These are phyloP conservation scores for Jackrogersella multiformis DNA, from an alignment of 495 filamentous ascomycete genomes.

Conservation along the genomic window DNA sequence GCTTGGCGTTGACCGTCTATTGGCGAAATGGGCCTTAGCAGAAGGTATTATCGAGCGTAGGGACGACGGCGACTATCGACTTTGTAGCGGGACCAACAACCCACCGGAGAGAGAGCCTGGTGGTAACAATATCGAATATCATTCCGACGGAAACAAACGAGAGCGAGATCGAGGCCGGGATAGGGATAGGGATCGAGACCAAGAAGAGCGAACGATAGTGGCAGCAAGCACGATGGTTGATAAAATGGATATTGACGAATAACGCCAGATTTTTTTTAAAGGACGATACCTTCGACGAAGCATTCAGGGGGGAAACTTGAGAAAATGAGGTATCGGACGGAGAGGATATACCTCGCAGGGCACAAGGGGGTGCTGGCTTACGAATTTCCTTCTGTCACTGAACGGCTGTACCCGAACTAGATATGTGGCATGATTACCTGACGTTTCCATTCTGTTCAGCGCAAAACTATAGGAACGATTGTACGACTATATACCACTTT, in stretches of 20 bases:
- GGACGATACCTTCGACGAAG: constrained; percentile 5
- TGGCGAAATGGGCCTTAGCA: constrained; percentile 66
- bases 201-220: constrained; percentile 43
- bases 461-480: constrained; percentile 36
- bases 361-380: constrained; percentile 8
- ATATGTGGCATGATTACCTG: constrained; percentile 29
- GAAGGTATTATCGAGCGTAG: constrained; percentile 65
- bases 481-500: constrained; percentile 42
- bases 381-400: constrained; percentile 32
- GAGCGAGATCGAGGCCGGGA: constrained; percentile 19
- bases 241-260: constrained; percentile 50
- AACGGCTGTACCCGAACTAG: constrained; percentile 23
- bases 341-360: constrained; percentile 1
- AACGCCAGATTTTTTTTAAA: constrained; percentile 10
- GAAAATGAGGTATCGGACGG: not conserved
- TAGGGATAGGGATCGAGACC: constrained; percentile 21
- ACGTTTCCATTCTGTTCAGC: constrained; percentile 29
- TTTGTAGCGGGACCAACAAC: constrained; percentile 49
- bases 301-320: constrained; percentile 6
- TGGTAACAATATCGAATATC: constrained; percentile 38
- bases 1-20: constrained; percentile 59
- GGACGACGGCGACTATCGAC: constrained; percentile 60
- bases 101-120: constrained; percentile 44
- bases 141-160: constrained; percentile 38
- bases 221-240: constrained; percentile 46